Conservation (phyloP, 2,329 filamentous ascomycete species). For the Colletotrichum neosansevieriae region DNA sequence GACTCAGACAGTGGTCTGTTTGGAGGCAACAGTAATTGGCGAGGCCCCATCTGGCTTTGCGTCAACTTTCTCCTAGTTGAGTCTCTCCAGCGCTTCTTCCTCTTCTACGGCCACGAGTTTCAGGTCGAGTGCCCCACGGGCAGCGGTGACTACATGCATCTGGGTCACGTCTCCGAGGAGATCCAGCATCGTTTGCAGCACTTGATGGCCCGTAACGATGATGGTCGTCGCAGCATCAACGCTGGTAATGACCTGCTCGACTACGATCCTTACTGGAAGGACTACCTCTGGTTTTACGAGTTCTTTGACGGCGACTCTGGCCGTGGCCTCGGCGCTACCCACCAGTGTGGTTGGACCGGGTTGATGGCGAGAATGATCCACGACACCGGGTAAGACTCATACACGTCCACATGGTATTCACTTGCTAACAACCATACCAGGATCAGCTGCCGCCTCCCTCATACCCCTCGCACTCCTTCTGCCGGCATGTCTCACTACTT, state of each 20-base stretch:
- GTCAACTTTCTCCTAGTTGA: constrained; percentile 97
- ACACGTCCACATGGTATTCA: background rate
- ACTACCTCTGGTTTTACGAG: constrained; percentile 95
- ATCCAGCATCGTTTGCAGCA: constrained; percentile 95
- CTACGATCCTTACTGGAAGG: constrained; percentile 93
- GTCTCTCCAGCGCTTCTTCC: constrained; percentile 92
- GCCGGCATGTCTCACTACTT: constrained; percentile 93
- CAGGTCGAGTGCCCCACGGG: constrained; percentile 95
- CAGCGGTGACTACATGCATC: constrained; percentile 94
- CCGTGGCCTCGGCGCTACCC: constrained; percentile 88
- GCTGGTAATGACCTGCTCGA: constrained; percentile 86
- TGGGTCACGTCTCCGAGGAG: constrained; percentile 94
- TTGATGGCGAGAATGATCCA: constrained; percentile 97
- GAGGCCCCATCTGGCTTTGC: constrained; percentile 94
- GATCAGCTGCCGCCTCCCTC: constrained; percentile 88
- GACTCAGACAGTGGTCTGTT: constrained; percentile 96
- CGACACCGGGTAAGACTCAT: constrained; percentile 83
- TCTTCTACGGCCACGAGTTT: constrained; percentile 92
- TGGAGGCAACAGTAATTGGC: constrained; percentile 98
- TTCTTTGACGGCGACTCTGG: constrained; percentile 96
- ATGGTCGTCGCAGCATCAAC: constrained; percentile 90
- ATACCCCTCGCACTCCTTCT: constrained; percentile 90
- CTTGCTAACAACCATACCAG: constrained; percentile 55
- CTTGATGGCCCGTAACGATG: constrained; percentile 85
- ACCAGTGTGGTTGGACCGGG: constrained; percentile 97